Evolutionary conservation across 441 rosid species (phyloP), one percentile per base, ranked within the genome.

Genomic region (Croton setiger): DNA sequence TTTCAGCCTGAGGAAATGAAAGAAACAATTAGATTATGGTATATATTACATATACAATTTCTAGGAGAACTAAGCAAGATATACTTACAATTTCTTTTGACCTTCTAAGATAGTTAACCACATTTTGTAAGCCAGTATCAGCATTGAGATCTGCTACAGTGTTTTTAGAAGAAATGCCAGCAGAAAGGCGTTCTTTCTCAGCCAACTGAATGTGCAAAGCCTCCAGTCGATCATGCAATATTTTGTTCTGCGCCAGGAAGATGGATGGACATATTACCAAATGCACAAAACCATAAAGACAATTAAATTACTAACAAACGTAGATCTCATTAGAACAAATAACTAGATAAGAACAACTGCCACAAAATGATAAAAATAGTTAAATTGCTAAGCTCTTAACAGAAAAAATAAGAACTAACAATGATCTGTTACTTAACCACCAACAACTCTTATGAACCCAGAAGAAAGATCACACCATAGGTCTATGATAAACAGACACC

Each of bases 181-280:
- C 85, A 76, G 84, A 83, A 61, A 43, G 71, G 64, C 86, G 83
- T 73, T 87, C 94, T 75, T 78, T 93, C 86, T 89, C 94, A 48
- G 97, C 94, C 73, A 87, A 73, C 69, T 87, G 91, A 76, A 91
- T 88, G 78, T 93, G 97, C 84, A 88, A 74, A 73, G 98, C 98
- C 85, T 91, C 98, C 74, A 96, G 86, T 72, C 88, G 85, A 75
- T 84, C 83, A 65, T 88, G 99, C 76, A 96, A 74, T 76, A 93
- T 73, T 75, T 91, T 91, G 82, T 96, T 96, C 99, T 96, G 87
- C 76, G 74, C 51, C 64, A 80, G 49, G 35, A 72, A 67, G 63
- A 49, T 53, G 66, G 14, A 53, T 12, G 39, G 31, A 72, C 47
- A 57, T 6, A 66, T 64, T 63, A 53, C 61, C 67, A 5, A 17